Evolutionary conservation across 148 eudicot species (phyloP).

Genomic region (Camellia lanceoleosa): DNA sequence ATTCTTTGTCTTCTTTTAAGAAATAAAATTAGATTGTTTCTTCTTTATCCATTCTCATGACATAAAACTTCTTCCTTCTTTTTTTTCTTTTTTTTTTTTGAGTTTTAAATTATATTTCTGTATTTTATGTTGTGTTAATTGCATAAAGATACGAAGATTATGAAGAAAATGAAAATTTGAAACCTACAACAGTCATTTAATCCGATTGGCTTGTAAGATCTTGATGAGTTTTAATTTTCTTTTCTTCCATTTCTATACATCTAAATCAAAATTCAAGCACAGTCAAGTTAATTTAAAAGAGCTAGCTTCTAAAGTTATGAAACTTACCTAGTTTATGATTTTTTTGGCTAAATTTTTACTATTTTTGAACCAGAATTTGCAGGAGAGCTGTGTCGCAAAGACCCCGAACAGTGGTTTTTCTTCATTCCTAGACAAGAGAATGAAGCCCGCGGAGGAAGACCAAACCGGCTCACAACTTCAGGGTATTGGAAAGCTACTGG

Average conservation of each 20-base stretch:
- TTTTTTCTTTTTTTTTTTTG: too few species aligned
- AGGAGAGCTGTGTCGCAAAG: slow-evolving; percentile 41
- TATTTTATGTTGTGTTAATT: too few species aligned
- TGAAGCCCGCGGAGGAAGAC: slow-evolving; percentile 59
- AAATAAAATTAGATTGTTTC: not conserved
- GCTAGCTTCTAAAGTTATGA: not conserved
- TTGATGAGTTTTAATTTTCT: not conserved
- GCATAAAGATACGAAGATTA: too few species aligned
- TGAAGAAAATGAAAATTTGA: not conserved
- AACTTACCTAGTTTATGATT: too few species aligned
- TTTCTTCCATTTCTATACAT: not conserved
- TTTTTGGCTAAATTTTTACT: not conserved
- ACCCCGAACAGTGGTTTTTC: slow-evolving; percentile 65
- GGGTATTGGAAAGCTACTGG: slow-evolving; percentile 88
- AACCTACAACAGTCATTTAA: not conserved
- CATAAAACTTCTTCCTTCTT: too few species aligned
- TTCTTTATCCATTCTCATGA: not conserved
- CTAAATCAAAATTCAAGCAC: not conserved
- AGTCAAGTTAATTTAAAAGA: not conserved
- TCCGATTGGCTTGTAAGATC: not conserved
- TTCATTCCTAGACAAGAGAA: slow-evolving; percentile 49
- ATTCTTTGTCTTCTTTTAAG: not conserved
- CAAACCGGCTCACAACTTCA: slow-evolving; percentile 46
- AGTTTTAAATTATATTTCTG: too few species aligned
- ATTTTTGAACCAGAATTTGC: slow-evolving; percentile 29